These are phyloP conservation scores for Talaromyces sp. DNA, from an alignment of 2,329 filamentous ascomycete genomes.

Conservation along the genomic window DNA sequence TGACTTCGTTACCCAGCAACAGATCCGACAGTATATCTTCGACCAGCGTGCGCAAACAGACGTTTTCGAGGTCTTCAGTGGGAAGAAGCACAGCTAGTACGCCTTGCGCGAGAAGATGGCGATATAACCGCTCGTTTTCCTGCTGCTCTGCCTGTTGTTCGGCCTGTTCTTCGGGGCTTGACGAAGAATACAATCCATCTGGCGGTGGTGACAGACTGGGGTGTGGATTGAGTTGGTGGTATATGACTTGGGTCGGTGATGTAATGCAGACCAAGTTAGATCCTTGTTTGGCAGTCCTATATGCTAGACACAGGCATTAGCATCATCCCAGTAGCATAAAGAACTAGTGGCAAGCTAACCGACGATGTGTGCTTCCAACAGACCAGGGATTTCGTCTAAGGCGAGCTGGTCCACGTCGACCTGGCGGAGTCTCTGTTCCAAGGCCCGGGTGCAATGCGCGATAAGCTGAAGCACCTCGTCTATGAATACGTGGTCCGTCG, in stretches of 20 bases:
- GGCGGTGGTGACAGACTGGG: constrained; percentile 77
- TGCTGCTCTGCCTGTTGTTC: constrained; percentile 56
- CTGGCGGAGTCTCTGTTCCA: constrained; percentile 79
- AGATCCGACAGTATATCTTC: constrained; percentile 85
- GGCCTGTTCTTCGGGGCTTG: constrained; percentile 46
- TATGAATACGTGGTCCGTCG: constrained; percentile 80
- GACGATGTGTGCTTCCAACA: constrained; percentile 73
- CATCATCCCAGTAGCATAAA: constrained; percentile 1
- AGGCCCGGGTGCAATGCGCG: constrained; percentile 79
- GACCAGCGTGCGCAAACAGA: constrained; percentile 75
- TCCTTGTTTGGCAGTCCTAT: constrained; percentile 61
- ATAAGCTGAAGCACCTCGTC: constrained; percentile 85
- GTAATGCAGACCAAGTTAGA: constrained; percentile 56
- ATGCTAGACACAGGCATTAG: constrained; percentile 51
- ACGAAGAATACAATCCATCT: constrained; percentile 27
- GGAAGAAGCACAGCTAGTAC: constrained; percentile 79
- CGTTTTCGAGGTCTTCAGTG: constrained; percentile 86
- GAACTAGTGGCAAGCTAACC: constrained; percentile 48
- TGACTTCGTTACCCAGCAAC: constrained; percentile 76
- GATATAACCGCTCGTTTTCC: constrained; percentile 76
- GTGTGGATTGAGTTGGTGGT: constrained; percentile 78
- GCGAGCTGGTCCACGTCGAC: constrained; percentile 78
- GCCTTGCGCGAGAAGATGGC: constrained; percentile 80
- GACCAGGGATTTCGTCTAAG: constrained; percentile 79
- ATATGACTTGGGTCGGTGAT: constrained; percentile 62